Conservation (phyloP, 805 yeast genomes). For the Metschnikowia drakensbergensis region DNA sequence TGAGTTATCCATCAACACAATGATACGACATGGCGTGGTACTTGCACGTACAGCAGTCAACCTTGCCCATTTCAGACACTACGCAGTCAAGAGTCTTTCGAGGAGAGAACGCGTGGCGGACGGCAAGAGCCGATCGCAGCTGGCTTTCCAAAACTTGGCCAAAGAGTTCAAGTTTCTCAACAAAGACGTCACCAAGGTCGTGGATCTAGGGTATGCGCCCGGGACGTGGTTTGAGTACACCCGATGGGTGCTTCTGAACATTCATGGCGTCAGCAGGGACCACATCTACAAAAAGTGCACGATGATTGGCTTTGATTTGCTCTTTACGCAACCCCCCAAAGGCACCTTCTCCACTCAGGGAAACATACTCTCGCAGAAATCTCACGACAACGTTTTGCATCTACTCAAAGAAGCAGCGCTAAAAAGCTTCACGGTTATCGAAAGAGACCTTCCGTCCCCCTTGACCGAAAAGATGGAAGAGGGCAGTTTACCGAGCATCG, state of each 20-base stretch:
- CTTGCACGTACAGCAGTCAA: background rate
- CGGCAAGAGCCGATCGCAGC: slow-evolving; percentile 22
- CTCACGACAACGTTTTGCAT: slow-evolving; percentile 11
- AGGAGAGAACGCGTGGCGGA: slow-evolving; percentile 22
- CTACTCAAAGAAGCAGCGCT: slow-evolving; percentile 14
- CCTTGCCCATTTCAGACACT: background rate
- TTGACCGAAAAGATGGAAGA: slow-evolving; percentile 27
- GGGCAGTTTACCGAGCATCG: slow-evolving; percentile 12
- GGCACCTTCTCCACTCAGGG: slow-evolving; percentile 86
- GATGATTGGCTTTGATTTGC: slow-evolving; percentile 48
- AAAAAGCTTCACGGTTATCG: background rate
- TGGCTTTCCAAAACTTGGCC: slow-evolving; percentile 28
- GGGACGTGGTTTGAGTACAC: slow-evolving; percentile 40
- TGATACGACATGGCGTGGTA: background rate
- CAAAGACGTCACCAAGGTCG: slow-evolving; percentile 25
- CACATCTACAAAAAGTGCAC: slow-evolving; percentile 30
- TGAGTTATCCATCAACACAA: background rate
- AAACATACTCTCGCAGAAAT: slow-evolving; percentile 57
- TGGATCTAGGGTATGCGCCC: slow-evolving; percentile 41
- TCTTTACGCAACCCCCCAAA: slow-evolving; percentile 71
- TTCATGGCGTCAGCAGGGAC: slow-evolving; percentile 29
- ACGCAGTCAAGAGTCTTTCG: background rate
- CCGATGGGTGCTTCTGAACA: slow-evolving; percentile 23
- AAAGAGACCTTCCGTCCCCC: slow-evolving; percentile 22
- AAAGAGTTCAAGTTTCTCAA: slow-evolving; percentile 26